Evolutionary conservation across 306 rosid genomes (phyloP).

Genomic region (Quercus engelmannii): DNA sequence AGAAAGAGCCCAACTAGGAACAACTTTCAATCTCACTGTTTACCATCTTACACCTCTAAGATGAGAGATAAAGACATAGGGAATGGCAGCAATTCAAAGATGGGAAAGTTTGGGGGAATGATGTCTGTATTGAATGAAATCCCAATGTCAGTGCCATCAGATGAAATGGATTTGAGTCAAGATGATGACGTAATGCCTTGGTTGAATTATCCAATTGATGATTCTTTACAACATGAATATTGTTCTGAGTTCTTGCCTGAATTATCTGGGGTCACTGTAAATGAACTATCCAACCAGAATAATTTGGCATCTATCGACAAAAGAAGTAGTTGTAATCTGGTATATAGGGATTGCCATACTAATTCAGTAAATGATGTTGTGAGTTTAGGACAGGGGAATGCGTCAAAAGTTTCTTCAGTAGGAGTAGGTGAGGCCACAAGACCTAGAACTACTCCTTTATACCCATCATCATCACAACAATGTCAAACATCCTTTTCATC

Average conservation of each 20-base stretch:
- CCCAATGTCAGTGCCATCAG: constrained; percentile 62
- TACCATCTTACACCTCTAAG: constrained; percentile 57
- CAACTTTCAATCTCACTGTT: constrained; percentile 54
- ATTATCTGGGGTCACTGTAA: constrained; percentile 51
- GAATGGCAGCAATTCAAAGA: constrained; percentile 35
- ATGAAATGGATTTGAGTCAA: constrained; percentile 53
- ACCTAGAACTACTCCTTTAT: constrained; percentile 43
- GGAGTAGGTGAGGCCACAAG: constrained; percentile 40
- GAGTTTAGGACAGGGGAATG: constrained; percentile 45
- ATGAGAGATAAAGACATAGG: constrained; percentile 59
- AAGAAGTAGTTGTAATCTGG: constrained; percentile 43
- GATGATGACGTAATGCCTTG: constrained; percentile 79
- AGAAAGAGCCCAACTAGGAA: constrained; percentile 55
- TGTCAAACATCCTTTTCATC: constrained; percentile 50
- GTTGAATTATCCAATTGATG: constrained; percentile 76
- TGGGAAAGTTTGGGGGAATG: constrained; percentile 55
- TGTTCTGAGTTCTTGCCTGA: constrained; percentile 70
- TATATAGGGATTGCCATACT: constrained; percentile 43
- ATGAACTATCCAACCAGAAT: constrained; percentile 36
- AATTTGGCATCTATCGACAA: constrained; percentile 43
- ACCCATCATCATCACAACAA: constrained; percentile 47
- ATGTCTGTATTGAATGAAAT: constrained; percentile 54
- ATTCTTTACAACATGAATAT: constrained; percentile 59
- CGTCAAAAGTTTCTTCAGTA: constrained; percentile 42
- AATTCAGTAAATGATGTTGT: constrained; percentile 32